Conservation (phyloP, 1,139 yeast species). For the Yarrowia galli region DNA sequence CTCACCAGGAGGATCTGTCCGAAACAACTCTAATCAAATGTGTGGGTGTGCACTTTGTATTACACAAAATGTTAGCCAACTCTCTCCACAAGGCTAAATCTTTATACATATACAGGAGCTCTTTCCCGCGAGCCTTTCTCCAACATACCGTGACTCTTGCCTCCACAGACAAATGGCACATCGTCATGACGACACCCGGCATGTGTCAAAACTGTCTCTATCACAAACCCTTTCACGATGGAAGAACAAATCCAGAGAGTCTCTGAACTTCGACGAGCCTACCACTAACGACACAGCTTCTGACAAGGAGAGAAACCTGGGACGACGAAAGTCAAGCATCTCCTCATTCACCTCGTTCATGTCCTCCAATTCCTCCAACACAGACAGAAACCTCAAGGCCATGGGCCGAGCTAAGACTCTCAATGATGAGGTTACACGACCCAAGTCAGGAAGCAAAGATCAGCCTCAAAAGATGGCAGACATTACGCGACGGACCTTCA, state of each 20-base stretch:
- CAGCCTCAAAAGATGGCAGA: constrained; percentile 9
- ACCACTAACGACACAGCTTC: background rate
- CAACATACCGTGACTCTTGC: background rate
- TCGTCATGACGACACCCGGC: constrained; percentile 28
- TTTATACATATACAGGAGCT: constrained; percentile 8
- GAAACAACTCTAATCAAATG: constrained; percentile 33
- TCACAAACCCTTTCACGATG: constrained; percentile 35
- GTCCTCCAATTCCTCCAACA: constrained; percentile 7
- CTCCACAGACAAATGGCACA: constrained; percentile 6
- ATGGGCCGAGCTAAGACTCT: constrained; percentile 22
- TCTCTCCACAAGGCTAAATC: constrained; percentile 31
- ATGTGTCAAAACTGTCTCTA: constrained; percentile 33
- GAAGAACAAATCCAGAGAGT: constrained; percentile 29
- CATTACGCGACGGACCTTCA: background rate
- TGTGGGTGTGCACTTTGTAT: constrained; percentile 9
- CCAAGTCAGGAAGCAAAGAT: constrained; percentile 19
- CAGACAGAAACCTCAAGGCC: constrained; percentile 23
- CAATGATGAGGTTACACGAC: constrained; percentile 15
- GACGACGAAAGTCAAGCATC: constrained; percentile 29
- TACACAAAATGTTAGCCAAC: constrained; percentile 23
- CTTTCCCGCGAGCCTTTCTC: background rate
- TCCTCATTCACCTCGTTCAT: constrained; percentile 33
- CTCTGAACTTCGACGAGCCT: constrained; percentile 24
- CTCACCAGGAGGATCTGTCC: constrained; percentile 29
- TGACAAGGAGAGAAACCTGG: constrained; percentile 6